phyloP scores from a whole-genome alignment of 805 yeast species.

The Cyberlindnera misumaiensis region DNA sequence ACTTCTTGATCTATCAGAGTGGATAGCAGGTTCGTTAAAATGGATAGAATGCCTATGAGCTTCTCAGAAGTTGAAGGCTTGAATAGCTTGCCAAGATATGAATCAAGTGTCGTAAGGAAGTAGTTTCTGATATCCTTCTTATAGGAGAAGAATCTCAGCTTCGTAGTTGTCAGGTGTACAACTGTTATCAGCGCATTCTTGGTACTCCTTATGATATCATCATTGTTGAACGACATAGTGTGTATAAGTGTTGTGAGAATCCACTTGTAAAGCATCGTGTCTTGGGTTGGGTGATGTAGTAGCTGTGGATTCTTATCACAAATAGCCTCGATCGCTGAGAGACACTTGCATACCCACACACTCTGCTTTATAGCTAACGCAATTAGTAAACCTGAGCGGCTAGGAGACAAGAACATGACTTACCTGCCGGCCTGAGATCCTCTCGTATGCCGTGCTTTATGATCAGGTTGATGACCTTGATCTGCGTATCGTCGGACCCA shows the following conservation, averaged over 20 bases:
- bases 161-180: slow-evolving; percentile 15
- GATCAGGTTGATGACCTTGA: slow-evolving; percentile 16
- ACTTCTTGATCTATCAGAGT: slow-evolving; percentile 18
- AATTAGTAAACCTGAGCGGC: background rate
- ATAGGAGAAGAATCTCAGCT: slow-evolving; percentile 16
- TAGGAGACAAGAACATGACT: background rate
- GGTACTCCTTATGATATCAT: slow-evolving; percentile 11
- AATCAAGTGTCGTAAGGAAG: slow-evolving; percentile 12
- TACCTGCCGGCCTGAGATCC: slow-evolving; percentile 9
- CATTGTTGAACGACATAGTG: slow-evolving; percentile 10
- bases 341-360: slow-evolving; percentile 15
- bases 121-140: slow-evolving; percentile 13
- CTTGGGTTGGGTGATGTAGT: slow-evolving; percentile 6
- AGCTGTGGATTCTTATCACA: slow-evolving; percentile 17
- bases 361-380: slow-evolving; percentile 2
- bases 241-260: slow-evolving; percentile 17
- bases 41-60: slow-evolving; percentile 11
- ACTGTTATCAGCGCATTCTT: slow-evolving; percentile 18
- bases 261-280: slow-evolving; percentile 13
- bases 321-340: slow-evolving; percentile 19
- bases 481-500: slow-evolving; percentile 17
- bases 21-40: slow-evolving; percentile 17
- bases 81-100: slow-evolving; percentile 9
- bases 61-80: slow-evolving; percentile 10
- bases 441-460: slow-evolving; percentile 18